Percentiles rank a stretch among this genome's conserved stretches.
Conservation (phyloP, 2,329 filamentous ascomycete genomes). For the Aspergillus brasiliensis region DNA sequence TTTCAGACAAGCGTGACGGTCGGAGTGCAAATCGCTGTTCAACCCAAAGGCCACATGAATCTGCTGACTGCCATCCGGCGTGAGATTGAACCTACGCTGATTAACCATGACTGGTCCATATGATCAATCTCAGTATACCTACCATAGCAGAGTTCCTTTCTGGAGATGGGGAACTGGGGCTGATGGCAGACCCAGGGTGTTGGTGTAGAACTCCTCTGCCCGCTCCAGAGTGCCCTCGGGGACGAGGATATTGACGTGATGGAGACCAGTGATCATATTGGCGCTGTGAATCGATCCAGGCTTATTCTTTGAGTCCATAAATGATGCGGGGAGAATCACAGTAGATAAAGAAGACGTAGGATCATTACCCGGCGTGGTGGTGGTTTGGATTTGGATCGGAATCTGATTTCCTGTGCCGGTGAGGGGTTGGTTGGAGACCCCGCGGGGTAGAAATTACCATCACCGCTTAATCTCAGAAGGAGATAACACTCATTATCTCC, state of each 20-base stretch:
- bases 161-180: conserved; percentile 57
- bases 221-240: conserved; percentile 54
- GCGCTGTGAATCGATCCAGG: background rate
- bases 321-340: background rate
- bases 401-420: conserved; percentile 4
- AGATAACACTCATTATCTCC: background rate
- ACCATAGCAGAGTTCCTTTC: conserved; percentile 58
- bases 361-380: background rate
- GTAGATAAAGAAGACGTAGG: background rate
- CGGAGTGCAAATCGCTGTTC: conserved; percentile 42
- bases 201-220: conserved; percentile 58
- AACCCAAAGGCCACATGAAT: conserved; percentile 56
- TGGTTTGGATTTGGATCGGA: background rate
- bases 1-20: conserved; percentile 62
- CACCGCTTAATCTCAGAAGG: no score
- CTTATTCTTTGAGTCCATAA: background rate
- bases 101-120: background rate
- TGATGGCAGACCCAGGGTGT: conserved; percentile 57
- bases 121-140: conserved; percentile 13
- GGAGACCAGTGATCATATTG: conserved; percentile 56
- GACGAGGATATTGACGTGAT: conserved; percentile 63
- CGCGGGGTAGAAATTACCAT: background rate
- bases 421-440: background rate
- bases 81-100: conserved; percentile 56
- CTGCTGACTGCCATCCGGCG: conserved; percentile 54